Base-by-base conservation (phyloP, 2,329 filamentous ascomycete species). In the Diaporthe batatas region DNA sequence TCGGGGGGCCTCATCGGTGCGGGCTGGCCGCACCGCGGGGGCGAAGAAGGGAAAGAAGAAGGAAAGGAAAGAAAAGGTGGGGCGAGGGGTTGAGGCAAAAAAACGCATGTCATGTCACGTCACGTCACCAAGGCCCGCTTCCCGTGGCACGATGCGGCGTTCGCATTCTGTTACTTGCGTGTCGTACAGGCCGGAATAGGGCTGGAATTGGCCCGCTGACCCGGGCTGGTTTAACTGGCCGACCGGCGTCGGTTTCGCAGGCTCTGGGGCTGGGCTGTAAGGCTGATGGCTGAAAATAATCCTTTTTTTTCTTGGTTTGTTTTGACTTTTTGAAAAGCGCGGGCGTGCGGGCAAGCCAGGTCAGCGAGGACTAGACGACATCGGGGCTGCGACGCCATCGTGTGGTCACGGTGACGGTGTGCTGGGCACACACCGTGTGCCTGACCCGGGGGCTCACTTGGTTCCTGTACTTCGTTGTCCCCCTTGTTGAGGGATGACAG, bases 41-140 rank as follows among this genome's bases (percentile, higher is more conserved):
- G n/a, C 16, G 44, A 65, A 39, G 47, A 14, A 67, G 34, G 47
- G n/a, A 12, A 12, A 42, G 36, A 42, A 42, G 39, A 42, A 18
- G 39, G 14, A 53, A 67, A 67, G 29, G 32, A 23, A 44, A 51
- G n/a, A 34, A 65, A 49, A 51, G 29, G 59, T 34, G 59, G 39
- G 39, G n/a, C 18, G 58, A 21, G 25, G 42, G 29, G 21, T 29
- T 29, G 25, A 29, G 29, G 23, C 29, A 23, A 29, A 29, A 29
- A 39, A 67, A 67, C 47, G 62, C n/a, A 67, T 67, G 62, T 53
- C 32, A 67, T 67, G 62, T 67, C 62, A 67, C 62, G 62, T 65
- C 62, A 67, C 62, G 29, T 29, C 29, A 29, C 32, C 34, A 47
- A 44, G 62, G 44, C 62, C 62, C 62, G 47, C 62, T 67, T 51